A percentile compares a stretch with the other conserved stretches of the same genome.
phyloP scores from a whole-genome alignment of 139 green algal genomes.

The Auxenochlorella pyrenoidosa region DNA sequence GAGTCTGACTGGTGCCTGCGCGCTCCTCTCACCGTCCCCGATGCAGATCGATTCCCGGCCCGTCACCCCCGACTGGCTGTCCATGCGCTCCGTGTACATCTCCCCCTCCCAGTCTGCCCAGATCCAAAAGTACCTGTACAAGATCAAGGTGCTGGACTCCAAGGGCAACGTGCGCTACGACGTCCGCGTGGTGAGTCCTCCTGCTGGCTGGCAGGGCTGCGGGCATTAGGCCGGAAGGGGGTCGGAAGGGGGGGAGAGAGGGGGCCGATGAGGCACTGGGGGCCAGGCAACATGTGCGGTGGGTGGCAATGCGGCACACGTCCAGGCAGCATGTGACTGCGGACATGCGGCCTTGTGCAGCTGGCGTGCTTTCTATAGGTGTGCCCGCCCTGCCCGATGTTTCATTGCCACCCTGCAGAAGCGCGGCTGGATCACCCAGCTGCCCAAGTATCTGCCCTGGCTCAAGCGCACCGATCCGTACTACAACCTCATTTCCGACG shows the following conservation, averaged over 20 bases:
- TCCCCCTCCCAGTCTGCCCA: slow-evolving; percentile 8
- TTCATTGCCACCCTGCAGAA: not conserved
- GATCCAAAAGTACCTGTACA: not conserved
- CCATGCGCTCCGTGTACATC: slow-evolving; percentile 22
- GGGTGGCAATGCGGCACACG: no score
- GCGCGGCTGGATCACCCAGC: not conserved
- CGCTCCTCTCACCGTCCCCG: no score
- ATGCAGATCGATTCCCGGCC: not conserved
- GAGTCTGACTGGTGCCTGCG: no score
- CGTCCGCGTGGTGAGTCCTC: not conserved
- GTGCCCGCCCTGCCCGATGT: not conserved
- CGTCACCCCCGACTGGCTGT: slow-evolving; percentile 15
- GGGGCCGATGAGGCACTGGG: no score
- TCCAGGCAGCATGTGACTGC: no score
- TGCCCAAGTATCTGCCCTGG: slow-evolving; percentile 20
- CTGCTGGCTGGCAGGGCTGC: no score
- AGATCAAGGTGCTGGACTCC: slow-evolving; percentile 12
- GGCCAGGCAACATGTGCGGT: no score
- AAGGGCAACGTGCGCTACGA: slow-evolving; percentile 11
- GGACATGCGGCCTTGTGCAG: no score
- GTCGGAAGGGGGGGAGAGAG: no score
- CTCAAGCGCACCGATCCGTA: not conserved
- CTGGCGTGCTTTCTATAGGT: no score
- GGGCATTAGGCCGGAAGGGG: no score
- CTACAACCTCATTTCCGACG: slow-evolving; percentile 32